Base-by-base conservation (phyloP, 345 rosid genomes). In the Eucalyptus albens region DNA sequence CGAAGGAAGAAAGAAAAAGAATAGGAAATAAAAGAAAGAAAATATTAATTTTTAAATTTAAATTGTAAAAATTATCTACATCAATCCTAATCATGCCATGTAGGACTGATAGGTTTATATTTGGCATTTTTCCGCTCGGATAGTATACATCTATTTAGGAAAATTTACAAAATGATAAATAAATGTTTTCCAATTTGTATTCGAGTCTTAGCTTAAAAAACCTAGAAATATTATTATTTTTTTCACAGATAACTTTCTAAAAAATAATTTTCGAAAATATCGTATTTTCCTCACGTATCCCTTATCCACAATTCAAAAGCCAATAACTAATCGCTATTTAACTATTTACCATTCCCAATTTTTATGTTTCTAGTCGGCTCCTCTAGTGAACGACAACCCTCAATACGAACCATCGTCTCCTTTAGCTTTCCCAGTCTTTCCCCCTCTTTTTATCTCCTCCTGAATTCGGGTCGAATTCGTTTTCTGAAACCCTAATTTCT, bases 11-110 rank as follows among this genome's bases (percentile, higher is more conserved):
- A 56, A 56, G 27, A 56, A 56, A 10, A 56, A 56, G 14, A 56
- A 24, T 24, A 56, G 29, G 62, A 56, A 56, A 56, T 5, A 10
- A 56, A 10, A 56, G 2, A 56, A 56, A 22, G 5, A 56, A 56
- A 56, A 22, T 24, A 3, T 56, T 9, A 12, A 56, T 56, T 56
- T 56, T n/a, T n/a, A n/a, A 19, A 21, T 56, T 56, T 56, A 56
- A 56, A 56, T 10, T 56, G 0, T 24, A 56, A 56, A 56, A 56
- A 56, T 10, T 56, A 10, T 56, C 1, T 22, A 56, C 1, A 0
- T 10, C 12, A 56, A 55, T 22, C 5, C 2, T 0, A 0, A 22
- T 0, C 1, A 0, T 8, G 1, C 1, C 3, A 0, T 4, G 12
- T 21, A 9, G 12, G 27, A 56, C 1, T 2, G 0, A 56, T 27